Base-by-base conservation (phyloP, 2,329 filamentous ascomycete genomes). In the Bimuria novae-zelandiae region DNA sequence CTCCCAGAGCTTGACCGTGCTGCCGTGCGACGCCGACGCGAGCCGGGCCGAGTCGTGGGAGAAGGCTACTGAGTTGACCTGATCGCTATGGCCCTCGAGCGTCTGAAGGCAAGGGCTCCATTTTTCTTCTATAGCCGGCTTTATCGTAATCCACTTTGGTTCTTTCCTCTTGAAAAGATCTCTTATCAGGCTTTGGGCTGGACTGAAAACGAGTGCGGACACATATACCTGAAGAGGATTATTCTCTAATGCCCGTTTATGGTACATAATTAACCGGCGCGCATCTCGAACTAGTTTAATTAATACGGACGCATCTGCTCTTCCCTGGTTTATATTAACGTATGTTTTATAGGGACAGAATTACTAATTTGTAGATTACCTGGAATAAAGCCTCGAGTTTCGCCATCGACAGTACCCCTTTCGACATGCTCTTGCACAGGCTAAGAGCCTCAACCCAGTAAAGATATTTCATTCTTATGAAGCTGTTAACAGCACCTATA, bases 201-300 rank as follows among this genome's bases (percentile, higher is more conserved):
- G 57, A 44, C 52, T 56, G 25, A 53, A 60, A 35, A 58, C 2
- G 19, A 65, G 59, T 22, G 55, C 23, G 12, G 40, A 42, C 7
- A 11, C 19, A 14, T 42, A 42, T 30, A 14, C 10, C 12, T 42
- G 23, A 3, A 42, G n/a, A 19, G 23, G 23, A 6, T 2, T 3
- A 7, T 7, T 42, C n/a, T 42, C n/a, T 8, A 29, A 29, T 17
- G 10, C 16, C 7, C 1, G 1, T 17, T 21, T 42, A 12, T 42
- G 23, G 8, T 29, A 42, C n/a, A 42, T 30, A 4, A 42, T 21
- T 7, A 42, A 42, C 1, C 23, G 40, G 14, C n/a, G 19, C 10
- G 40, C 23, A 30, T 42, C 40, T 42, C n/a, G 23, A 19, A 19
- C 40, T n/a, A 29, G 40, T 5, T 42, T 21, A 23, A 7, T 25